Evolutionary conservation across 2,329 filamentous ascomycete species (phyloP).

Genomic region (Pyricularia pennisetigena): DNA sequence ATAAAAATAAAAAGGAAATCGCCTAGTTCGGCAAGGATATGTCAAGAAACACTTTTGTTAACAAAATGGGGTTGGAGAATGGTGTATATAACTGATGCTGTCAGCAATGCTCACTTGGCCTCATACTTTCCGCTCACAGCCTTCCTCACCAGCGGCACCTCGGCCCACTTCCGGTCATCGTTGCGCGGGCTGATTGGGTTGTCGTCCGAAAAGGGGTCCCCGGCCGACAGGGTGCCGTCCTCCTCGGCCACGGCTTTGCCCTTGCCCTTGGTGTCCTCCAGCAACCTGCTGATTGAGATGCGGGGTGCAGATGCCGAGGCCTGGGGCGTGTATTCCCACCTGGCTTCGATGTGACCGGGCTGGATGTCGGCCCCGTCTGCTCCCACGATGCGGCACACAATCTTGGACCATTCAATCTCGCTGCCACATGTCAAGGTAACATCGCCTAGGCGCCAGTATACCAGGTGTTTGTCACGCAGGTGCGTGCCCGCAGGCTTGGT

Average conservation of each 20-base stretch:
- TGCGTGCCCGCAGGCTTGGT: slow-evolving; percentile 76
- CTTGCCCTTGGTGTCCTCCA: slow-evolving; percentile 36
- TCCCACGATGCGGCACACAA: slow-evolving; percentile 66
- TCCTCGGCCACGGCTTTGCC: slow-evolving; percentile 35
- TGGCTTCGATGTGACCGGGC: slow-evolving; percentile 70
- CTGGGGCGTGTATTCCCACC: slow-evolving; percentile 38
- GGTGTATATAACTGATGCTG: neutral
- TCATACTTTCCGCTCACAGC: slow-evolving; percentile 70
- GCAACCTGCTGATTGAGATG: slow-evolving; percentile 52
- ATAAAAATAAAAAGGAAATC: neutral
- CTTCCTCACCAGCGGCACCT: slow-evolving; percentile 56
- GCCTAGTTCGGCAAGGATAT: neutral
- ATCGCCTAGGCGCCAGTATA: slow-evolving; percentile 75
- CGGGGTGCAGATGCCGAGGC: slow-evolving; percentile 49
- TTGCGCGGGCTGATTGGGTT: slow-evolving; percentile 17
- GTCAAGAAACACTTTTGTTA: neutral
- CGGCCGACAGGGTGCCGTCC: slow-evolving; percentile 29
- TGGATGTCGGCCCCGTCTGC: slow-evolving; percentile 17
- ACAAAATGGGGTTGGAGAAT: neutral
- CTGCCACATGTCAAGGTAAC: slow-evolving; percentile 47
- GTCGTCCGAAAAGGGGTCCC: slow-evolving; percentile 65
- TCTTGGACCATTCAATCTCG: slow-evolving; percentile 41
- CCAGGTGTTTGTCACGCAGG: slow-evolving; percentile 62
- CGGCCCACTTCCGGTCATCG: slow-evolving; percentile 44
- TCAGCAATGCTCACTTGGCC: slow-evolving; percentile 25